These are phyloP conservation scores for Lipomyces yamadae DNA, from an alignment of 805 yeast species.

Conservation along the genomic window DNA sequence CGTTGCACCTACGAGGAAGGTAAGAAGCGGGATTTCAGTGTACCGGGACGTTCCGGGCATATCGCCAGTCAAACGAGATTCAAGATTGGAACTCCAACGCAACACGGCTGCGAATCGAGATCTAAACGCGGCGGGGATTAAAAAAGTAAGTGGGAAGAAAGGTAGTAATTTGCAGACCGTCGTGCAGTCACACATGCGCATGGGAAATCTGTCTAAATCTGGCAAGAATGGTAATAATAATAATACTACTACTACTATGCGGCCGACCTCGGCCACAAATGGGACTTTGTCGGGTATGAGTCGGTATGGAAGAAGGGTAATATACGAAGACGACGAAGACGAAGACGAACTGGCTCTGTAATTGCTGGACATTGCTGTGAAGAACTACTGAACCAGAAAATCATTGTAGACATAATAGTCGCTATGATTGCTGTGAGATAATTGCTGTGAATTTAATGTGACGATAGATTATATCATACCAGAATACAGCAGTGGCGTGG, in stretches of 20 bases:
- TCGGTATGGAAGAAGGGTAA: background rate
- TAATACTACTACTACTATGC: background rate
- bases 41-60: background rate
- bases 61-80: background rate
- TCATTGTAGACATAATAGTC: background rate
- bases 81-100: background rate
- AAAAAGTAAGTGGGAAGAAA: background rate
- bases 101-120: background rate
- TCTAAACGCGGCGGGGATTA: background rate
- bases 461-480: background rate
- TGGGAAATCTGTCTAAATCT: background rate
- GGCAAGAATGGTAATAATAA: background rate
- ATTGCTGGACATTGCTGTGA: background rate
- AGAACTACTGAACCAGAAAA: background rate
- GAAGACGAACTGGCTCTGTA: constrained; percentile 4
- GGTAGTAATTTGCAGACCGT: background rate
- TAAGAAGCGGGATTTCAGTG: background rate
- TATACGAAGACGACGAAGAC: background rate
- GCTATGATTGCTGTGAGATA: constrained; percentile 1
- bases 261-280: background rate
- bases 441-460: background rate
- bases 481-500: too few species aligned
- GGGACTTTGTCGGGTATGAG: background rate
- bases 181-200: background rate
- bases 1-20: background rate